Evolutionary conservation across 352 stramenopile genomes (phyloP).

Genomic region (Pythium chondricola): DNA sequence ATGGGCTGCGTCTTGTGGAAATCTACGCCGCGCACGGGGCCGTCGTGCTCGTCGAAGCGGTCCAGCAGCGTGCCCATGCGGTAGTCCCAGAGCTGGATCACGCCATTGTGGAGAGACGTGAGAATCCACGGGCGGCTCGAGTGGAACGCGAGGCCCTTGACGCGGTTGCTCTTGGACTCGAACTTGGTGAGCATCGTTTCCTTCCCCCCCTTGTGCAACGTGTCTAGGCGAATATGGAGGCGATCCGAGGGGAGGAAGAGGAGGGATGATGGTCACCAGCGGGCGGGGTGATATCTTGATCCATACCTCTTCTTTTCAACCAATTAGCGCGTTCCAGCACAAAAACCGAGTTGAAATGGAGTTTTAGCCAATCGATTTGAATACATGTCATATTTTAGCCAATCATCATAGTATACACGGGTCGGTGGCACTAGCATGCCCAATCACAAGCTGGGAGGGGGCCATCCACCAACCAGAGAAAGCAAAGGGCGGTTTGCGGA

Average conservation of each 20-base stretch:
- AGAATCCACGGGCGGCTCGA: conserved; percentile 98
- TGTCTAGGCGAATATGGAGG: conserved; percentile 1
- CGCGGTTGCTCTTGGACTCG: conserved; percentile 99
- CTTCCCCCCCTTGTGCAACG: conserved; percentile 4
- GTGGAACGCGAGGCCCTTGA: conserved; percentile 99
- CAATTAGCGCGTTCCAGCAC: conserved; percentile 6
- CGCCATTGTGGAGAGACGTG: conserved; percentile 98
- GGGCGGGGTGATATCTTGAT: not conserved
- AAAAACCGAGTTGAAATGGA: not conserved
- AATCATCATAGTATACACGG: conserved; percentile 7
- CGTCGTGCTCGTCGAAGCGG: conserved; percentile 99
- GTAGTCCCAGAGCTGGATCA: conserved; percentile 98
- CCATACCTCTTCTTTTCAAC: conserved; percentile 7
- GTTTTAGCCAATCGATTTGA: conserved; percentile 7
- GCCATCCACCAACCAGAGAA: conserved; percentile 35
- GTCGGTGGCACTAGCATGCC: conserved; percentile 30
- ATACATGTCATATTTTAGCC: conserved; percentile 18
- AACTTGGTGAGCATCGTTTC: conserved; percentile 98
- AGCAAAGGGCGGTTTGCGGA: not conserved
- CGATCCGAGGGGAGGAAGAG: conserved; percentile 7
- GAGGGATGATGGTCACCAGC: not conserved
- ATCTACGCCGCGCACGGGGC: conserved; percentile 97
- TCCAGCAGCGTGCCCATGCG: conserved; percentile 98
- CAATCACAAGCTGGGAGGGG: conserved; percentile 18
- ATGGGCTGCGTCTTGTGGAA: conserved; percentile 98